Evolutionary conservation across 192 early-diverging fungal species (phyloP).

Genomic region (Pilobolus umbonatus): DNA sequence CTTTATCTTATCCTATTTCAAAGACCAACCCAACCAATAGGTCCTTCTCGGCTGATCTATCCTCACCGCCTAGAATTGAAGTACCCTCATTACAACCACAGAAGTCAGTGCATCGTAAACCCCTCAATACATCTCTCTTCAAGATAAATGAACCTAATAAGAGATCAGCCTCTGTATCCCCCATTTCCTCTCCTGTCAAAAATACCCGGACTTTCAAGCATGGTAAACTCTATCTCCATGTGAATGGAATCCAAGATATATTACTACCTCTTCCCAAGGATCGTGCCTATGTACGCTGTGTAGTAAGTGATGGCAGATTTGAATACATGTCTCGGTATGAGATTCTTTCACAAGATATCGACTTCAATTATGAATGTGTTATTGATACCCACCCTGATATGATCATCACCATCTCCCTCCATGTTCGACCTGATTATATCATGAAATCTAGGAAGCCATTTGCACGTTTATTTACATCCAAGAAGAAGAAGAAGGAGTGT

Average conservation of each 20-base stretch:
- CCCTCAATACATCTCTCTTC: no score
- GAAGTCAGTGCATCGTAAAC: no score
- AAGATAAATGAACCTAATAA: no score
- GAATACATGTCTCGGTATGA: constrained; percentile 30
- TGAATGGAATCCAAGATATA: constrained; percentile 25
- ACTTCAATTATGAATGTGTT: constrained; percentile 29
- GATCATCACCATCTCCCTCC: constrained; percentile 22
- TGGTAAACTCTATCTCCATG: constrained; percentile 31
- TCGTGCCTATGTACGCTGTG: constrained; percentile 26
- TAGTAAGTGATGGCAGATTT: constrained; percentile 28
- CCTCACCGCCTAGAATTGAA: no score
- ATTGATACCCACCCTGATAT: constrained; percentile 27
- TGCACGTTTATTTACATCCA: constrained; percentile 15
- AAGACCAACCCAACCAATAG: no score
- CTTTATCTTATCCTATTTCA: no score
- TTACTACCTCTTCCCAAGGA: constrained; percentile 28
- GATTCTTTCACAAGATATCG: constrained; percentile 16
- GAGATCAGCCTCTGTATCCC: no score
- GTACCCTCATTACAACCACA: no score
- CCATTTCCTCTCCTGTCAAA: no score
- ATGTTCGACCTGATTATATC: constrained; percentile 26
- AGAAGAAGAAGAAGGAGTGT: constrained; percentile 18
- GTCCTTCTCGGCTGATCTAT: no score
- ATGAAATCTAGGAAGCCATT: constrained; percentile 15
- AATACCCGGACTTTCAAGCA: no score